These are phyloP conservation scores for Actinomortierella wolfii DNA, from an alignment of 371 early-diverging fungal species.

Conservation along the genomic window DNA sequence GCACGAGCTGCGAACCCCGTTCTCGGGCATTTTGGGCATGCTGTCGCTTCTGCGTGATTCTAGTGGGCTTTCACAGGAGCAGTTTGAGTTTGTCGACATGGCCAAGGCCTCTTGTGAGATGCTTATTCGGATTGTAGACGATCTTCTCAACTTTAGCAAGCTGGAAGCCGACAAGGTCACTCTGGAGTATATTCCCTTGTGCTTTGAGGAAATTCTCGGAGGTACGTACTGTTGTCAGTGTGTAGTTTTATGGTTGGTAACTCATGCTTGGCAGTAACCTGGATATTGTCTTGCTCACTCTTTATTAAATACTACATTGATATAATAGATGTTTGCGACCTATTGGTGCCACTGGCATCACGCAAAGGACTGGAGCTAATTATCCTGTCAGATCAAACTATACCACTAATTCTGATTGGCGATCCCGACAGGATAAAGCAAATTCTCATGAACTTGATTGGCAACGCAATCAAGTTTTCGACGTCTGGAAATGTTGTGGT, in stretches of 20 bases:
- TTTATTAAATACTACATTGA: not conserved
- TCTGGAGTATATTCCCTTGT: slow-evolving; percentile 53
- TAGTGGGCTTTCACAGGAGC: slow-evolving; percentile 53
- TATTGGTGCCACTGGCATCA: slow-evolving; percentile 57
- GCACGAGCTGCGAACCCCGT: slow-evolving; percentile 49
- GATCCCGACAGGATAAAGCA: slow-evolving; percentile 57
- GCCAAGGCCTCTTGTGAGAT: slow-evolving; percentile 65
- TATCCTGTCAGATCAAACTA: slow-evolving; percentile 50
- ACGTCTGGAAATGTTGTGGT: slow-evolving; percentile 63
- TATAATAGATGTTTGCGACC: slow-evolving; percentile 53
- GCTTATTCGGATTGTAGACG: slow-evolving; percentile 65
- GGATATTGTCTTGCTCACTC: not conserved
- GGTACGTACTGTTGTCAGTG: slow-evolving; percentile 8
- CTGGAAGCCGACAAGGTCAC: slow-evolving; percentile 66
- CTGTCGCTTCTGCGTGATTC: slow-evolving; percentile 61
- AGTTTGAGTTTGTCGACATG: slow-evolving; percentile 61
- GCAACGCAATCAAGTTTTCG: slow-evolving; percentile 75
- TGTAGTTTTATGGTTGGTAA: too few species aligned
- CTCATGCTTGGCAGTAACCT: too few species aligned
- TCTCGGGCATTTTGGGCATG: slow-evolving; percentile 66
- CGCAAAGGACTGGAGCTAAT: slow-evolving; percentile 55
- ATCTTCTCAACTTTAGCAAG: slow-evolving; percentile 67
- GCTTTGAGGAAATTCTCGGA: slow-evolving; percentile 57
- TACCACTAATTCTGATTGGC: slow-evolving; percentile 46
- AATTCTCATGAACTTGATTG: slow-evolving; percentile 61